phyloP scores from a whole-genome alignment of 2,329 filamentous ascomycete species.

The Stemphylium beticola region DNA sequence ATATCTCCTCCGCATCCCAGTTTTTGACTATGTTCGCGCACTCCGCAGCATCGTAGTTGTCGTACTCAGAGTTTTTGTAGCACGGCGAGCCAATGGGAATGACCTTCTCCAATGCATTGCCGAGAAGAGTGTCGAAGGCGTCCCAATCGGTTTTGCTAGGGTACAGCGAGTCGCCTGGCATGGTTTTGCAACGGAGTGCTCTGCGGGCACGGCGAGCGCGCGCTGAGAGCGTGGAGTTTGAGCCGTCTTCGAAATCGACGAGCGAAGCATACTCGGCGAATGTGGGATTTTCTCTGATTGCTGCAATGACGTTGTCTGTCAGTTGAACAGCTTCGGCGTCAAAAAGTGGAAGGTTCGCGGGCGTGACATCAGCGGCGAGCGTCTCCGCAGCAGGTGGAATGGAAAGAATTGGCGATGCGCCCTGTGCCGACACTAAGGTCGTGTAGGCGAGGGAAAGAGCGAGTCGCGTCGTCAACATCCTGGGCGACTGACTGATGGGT shows the following conservation, averaged over 20 bases:
- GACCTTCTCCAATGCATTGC: constrained; percentile 33
- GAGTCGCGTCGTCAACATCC: constrained; percentile 25
- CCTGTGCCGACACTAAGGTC: constrained; percentile 24
- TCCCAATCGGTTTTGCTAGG: constrained; percentile 28
- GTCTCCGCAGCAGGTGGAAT: constrained; percentile 36
- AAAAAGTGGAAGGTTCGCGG: constrained; percentile 32
- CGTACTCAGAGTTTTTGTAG: constrained; percentile 35
- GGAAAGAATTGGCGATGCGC: constrained; percentile 22
- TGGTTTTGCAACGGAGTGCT: constrained; percentile 33
- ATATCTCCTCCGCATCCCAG: constrained; percentile 25
- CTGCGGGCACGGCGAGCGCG: constrained; percentile 17
- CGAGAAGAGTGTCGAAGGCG: constrained; percentile 31
- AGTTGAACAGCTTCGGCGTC: constrained; percentile 30
- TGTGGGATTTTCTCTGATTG: constrained; percentile 22
- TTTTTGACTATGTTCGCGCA: constrained; percentile 30
- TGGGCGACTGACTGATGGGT: constrained; percentile 4
- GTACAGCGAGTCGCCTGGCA: constrained; percentile 36
- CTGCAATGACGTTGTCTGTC: constrained; percentile 31
- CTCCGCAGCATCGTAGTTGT: constrained; percentile 36
- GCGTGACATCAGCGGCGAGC: constrained; percentile 22
- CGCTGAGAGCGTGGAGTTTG: constrained; percentile 13
- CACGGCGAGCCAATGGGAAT: constrained; percentile 38
- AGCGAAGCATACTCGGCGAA: constrained; percentile 30
- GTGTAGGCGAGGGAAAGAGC: constrained; percentile 20
- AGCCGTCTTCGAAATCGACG: constrained; percentile 47